Base-by-base conservation (phyloP, 192 early-diverging fungal genomes). In the Backusella sp. region DNA sequence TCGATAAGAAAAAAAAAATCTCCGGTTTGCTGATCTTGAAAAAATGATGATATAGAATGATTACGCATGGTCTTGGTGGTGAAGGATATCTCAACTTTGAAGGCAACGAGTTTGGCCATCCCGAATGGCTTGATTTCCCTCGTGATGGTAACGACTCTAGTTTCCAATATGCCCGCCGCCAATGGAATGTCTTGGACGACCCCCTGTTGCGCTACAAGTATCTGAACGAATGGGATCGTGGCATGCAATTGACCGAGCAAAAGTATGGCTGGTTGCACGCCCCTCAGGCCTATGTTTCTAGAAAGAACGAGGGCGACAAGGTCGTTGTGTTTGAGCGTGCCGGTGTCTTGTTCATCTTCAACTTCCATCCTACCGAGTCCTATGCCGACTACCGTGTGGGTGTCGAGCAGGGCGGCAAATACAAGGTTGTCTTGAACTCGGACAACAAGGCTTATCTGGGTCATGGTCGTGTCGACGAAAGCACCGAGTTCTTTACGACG, bases 101-200 rank as follows among this genome's bases (percentile, higher is more conserved):
- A 81, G 97, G 97, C 59, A 97, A 98, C 83, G 97, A 98, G 84
- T 98, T 99, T 88, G 97, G 97, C 0, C 97, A 99, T 73, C 97
- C 97, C 19, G 97, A 99, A 84, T 99, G 97, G 97, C 90, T 99
- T 37, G 97, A 99, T 84, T 99, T 99, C 74, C 97, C 97, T 70
- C 93, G 97, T 42, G 93, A 79, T 15, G 97, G 97, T 75, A 99
- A 99, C 85, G 87, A 88, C 34, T 89, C 89, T 36, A 93, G 91
- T 49, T 98, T 95, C 87, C 95, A 96, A 81, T 96, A 98, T 82
- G 96, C 97, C 11, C 88, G 96, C 32, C 91, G 96, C 23, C 97
- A 99, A 85, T 98, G 93, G 91, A 97, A 98, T 74, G 89, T 99
- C 42, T 83, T 94, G 19, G 94, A 95, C 77, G 96, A 99, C 81